phyloP scores from a whole-genome alignment of 2,329 filamentous ascomycete genomes.

The Pseudogymnoascus verrucosus region DNA sequence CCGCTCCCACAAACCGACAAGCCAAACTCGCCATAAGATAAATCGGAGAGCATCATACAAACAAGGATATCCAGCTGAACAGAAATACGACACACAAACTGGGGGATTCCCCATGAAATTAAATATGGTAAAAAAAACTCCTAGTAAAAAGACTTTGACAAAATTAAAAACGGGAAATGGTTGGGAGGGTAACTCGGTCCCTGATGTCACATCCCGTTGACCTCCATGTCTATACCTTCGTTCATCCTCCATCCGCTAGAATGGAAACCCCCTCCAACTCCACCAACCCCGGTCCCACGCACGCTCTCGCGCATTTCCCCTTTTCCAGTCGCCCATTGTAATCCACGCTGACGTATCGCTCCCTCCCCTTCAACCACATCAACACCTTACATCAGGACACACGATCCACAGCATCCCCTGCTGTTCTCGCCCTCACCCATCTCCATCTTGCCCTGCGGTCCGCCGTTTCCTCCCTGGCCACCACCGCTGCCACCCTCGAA shows the following conservation, averaged over 20 bases:
- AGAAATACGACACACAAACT: conserved; percentile 1
- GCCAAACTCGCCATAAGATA: not conserved
- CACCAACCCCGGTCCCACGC: not conserved
- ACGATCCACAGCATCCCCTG: conserved; percentile 73
- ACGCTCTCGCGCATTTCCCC: not conserved
- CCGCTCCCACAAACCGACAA: not conserved
- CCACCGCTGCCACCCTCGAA: conserved; percentile 58
- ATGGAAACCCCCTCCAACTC: conserved; percentile 3
- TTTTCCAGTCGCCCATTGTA: not conserved
- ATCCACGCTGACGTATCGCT: not conserved
- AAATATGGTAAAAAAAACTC: not conserved
- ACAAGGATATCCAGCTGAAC: not conserved
- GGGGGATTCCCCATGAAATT: not conserved
- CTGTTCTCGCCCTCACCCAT: conserved; percentile 61
- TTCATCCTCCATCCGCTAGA: not conserved
- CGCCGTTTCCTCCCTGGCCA: conserved; percentile 50
- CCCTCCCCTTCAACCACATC: not conserved
- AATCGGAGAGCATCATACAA: not conserved
- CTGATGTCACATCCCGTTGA: not conserved
- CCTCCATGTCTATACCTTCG: not conserved
- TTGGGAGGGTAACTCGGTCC: not conserved
- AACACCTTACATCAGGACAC: conserved; percentile 69
- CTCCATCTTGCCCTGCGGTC: conserved; percentile 67
- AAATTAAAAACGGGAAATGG: not conserved
- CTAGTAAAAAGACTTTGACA: conserved; percentile 3